Percentiles rank a stretch among this genome's conserved stretches.
Conservation (phyloP, 768 basidiomycete genomes). For the Mrakia frigida region DNA sequence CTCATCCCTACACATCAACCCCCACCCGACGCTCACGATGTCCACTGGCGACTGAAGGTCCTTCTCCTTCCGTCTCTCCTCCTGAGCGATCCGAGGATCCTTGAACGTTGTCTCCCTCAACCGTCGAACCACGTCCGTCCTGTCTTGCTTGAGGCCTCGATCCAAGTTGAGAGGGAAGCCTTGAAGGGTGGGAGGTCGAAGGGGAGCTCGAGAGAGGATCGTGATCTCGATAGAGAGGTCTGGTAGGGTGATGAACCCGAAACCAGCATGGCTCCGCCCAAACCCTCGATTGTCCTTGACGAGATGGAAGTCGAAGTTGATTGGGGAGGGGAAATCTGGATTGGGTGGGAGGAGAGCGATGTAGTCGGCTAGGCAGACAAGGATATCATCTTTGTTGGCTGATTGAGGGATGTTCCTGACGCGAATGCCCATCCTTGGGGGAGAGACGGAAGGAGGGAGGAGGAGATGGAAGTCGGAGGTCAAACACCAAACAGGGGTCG, state of each 20-base stretch:
- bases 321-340: neutral
- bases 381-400: neutral
- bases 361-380: neutral
- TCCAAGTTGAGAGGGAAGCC: neutral
- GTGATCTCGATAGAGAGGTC: neutral
- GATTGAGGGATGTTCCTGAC: neutral
- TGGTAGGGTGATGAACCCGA: neutral
- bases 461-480: neutral
- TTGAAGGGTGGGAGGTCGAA: neutral
- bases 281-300: neutral
- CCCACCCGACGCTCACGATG: neutral
- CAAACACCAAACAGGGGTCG: neutral
- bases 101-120: neutral
- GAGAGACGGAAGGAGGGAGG: too few species aligned
- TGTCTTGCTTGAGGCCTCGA: neutral
- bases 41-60: neutral
- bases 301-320: neutral
- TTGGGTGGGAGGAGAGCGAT: neutral
- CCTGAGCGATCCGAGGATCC: neutral
- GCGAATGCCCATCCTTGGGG: neutral
- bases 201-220: neutral
- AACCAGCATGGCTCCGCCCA: neutral
- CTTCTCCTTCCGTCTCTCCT: neutral
- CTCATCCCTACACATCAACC: neutral
- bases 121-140: neutral